Conservation (phyloP, 108 stramenopile genomes). For the Skeletonema tropicum region DNA sequence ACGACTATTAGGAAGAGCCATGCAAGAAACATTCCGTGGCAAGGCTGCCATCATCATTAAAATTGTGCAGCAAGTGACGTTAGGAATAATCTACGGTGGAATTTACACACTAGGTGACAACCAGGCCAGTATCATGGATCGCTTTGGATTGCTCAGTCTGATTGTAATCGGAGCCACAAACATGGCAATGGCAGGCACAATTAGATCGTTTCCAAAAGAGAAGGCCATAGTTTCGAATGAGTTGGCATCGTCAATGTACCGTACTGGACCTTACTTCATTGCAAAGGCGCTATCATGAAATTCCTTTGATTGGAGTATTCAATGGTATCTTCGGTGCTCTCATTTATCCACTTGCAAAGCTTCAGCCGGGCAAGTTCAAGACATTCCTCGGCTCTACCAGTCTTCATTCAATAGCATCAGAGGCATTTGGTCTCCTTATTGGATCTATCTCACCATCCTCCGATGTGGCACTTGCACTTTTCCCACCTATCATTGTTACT, state of each 20-base stretch:
- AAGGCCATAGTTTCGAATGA: slow-evolving; percentile 81
- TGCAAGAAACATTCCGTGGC: slow-evolving; percentile 71
- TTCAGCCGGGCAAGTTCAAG: slow-evolving; percentile 69
- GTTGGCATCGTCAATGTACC: slow-evolving; percentile 72
- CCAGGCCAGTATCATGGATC: slow-evolving; percentile 85
- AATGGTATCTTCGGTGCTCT: slow-evolving; percentile 83
- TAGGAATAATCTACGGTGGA: slow-evolving; percentile 85
- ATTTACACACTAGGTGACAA: slow-evolving; percentile 78
- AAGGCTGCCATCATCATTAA: slow-evolving; percentile 80
- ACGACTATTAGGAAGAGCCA: slow-evolving; percentile 62
- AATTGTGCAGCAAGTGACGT: slow-evolving; percentile 78
- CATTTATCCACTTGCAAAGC: slow-evolving; percentile 79
- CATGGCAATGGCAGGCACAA: slow-evolving; percentile 84
- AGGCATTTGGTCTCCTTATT: slow-evolving; percentile 76
- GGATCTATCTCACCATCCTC: slow-evolving; percentile 68
- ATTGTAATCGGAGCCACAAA: slow-evolving; percentile 86
- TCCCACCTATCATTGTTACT: slow-evolving; percentile 88
- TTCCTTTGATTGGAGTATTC: slow-evolving; percentile 84
- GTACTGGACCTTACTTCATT: slow-evolving; percentile 90
- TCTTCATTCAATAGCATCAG: slow-evolving; percentile 75
- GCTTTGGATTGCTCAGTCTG: slow-evolving; percentile 83
- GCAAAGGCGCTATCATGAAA: slow-evolving; percentile 93
- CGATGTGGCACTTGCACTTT: slow-evolving; percentile 82
- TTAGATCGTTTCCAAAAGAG: slow-evolving; percentile 87
- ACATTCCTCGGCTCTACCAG: slow-evolving; percentile 79